Percentiles rank a stretch among this genome's conserved stretches.
These are phyloP conservation scores for Dactylonectria estremocensis DNA, from an alignment of 2,329 filamentous ascomycete species.

Conservation along the genomic window DNA sequence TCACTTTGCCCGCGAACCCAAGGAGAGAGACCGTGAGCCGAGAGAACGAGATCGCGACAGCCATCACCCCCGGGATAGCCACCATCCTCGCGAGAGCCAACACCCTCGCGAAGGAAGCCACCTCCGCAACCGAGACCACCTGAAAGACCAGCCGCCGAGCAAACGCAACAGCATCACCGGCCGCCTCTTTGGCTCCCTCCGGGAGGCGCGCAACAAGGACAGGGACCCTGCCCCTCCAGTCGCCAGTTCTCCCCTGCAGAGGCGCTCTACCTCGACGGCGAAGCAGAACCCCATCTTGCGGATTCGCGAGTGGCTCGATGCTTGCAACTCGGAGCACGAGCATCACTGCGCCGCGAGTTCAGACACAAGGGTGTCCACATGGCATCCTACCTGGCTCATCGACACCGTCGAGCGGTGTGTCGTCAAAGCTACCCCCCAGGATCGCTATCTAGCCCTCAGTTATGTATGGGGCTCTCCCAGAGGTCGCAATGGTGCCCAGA, in stretches of 20 bases:
- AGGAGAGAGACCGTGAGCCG: slow-evolving; percentile 14
- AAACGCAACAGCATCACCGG: slow-evolving; percentile 61
- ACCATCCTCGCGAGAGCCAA: slow-evolving; percentile 16
- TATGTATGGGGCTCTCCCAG: slow-evolving; percentile 59
- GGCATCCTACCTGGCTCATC: slow-evolving; percentile 59
- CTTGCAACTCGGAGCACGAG: slow-evolving; percentile 59
- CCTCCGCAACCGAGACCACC: slow-evolving; percentile 26
- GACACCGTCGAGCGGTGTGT: slow-evolving; percentile 58
- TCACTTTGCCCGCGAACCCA: not conserved
- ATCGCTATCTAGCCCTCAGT: slow-evolving; percentile 62
- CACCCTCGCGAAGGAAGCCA: slow-evolving; percentile 35
- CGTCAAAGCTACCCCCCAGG: slow-evolving; percentile 56
- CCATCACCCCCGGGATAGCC: slow-evolving; percentile 26
- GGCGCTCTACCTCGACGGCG: slow-evolving; percentile 51
- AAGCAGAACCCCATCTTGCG: slow-evolving; percentile 56
- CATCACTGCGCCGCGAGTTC: slow-evolving; percentile 56
- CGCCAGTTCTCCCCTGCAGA: slow-evolving; percentile 47
- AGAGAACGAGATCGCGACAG: slow-evolving; percentile 34
- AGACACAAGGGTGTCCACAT: slow-evolving; percentile 50
- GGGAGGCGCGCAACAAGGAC: slow-evolving; percentile 50
- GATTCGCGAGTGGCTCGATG: slow-evolving; percentile 61
- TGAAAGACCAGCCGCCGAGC: slow-evolving; percentile 46
- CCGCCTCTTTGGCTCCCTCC: slow-evolving; percentile 55
- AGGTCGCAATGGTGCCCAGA: slow-evolving; percentile 47
- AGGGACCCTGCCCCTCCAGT: slow-evolving; percentile 35